Evolutionary conservation across 2,329 filamentous ascomycete species (phyloP), one percentile per base, ranked within the genome.

Genomic region (Paecilomyces formosus): DNA sequence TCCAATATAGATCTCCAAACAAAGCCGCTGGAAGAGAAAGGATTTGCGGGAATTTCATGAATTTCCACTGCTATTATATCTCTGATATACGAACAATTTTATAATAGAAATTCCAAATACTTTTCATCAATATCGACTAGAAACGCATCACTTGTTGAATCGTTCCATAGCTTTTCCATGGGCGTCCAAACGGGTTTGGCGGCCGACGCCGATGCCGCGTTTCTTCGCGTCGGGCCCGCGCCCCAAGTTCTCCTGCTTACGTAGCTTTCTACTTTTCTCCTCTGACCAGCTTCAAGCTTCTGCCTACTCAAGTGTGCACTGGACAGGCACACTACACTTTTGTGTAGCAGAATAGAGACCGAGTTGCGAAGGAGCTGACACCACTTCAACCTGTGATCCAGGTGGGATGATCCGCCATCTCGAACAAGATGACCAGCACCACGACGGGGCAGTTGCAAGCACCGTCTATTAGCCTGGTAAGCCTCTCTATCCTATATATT

Each of bases 381-480:
- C 33, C 33, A 2, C 0, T 35, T 35, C 4, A 11, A 15, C 33
- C 33, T 15, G 33, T n/a, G 5, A 31, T 13, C 13, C 7, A 39
- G 35, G 35, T 39, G 35, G 6, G 12, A 39, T n/a, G 35, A 13
- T n/a, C 15, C 13, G 15, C 12, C 3, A 39, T n/a, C 35, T 39
- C 7, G 15, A n/a, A 39, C 35, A 7, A 39, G 35, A 39, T 39
- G n/a, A 26, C 51, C 12, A 35, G 9, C 3, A 59, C 15, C 26
- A 57, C 31, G 15, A 68, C 67, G 67, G 55, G 62, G 4, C 28
- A 31, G 31, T 45, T 64, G 8, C 63, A 70, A 18, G 60, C 76
- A 35, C 74, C 74, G 52, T 64, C 63, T 22, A 67, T 77, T 45
- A 75, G 72, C 26, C 35, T 71, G 11, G 74, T 76, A 64, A 65